Evolutionary conservation across 2,329 filamentous ascomycete genomes (phyloP).

Genomic region (Colletotrichum acutatum): DNA sequence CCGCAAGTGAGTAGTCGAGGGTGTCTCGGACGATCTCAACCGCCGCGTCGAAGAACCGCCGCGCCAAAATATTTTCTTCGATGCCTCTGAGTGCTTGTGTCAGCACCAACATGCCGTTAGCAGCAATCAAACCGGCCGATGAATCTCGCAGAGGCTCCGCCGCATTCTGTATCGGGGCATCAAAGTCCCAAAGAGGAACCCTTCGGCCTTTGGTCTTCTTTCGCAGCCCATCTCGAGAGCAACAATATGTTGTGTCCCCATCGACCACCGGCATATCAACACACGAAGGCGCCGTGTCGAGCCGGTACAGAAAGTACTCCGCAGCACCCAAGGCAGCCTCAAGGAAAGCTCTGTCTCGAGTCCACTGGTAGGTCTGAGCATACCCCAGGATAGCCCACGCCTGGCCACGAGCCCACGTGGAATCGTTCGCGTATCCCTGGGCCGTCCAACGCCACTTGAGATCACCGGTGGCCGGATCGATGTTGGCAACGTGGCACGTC

Average conservation of each 20-base stretch:
- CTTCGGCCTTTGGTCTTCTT: constrained; percentile 43
- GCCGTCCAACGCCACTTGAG: constrained; percentile 58
- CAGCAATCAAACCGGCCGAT: constrained; percentile 52
- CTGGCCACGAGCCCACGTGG: constrained; percentile 63
- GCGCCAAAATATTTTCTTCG: constrained; percentile 15
- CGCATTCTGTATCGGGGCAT: constrained; percentile 53
- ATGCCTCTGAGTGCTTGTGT: constrained; percentile 43
- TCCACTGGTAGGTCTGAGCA: constrained; percentile 60
- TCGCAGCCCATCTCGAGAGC: constrained; percentile 41
- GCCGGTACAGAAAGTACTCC: constrained; percentile 58
- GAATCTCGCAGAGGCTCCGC: constrained; percentile 46
- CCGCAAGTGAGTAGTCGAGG: constrained; percentile 41
- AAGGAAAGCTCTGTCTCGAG: constrained; percentile 54
- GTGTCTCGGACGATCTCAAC: constrained; percentile 45
- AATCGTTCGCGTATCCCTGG: constrained; percentile 57
- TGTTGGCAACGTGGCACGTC: constrained; percentile 59
- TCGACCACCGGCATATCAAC: constrained; percentile 42
- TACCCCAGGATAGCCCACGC: constrained; percentile 65
- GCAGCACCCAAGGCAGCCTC: constrained; percentile 57
- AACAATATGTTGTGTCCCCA: constrained; percentile 44
- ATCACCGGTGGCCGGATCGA: constrained; percentile 53
- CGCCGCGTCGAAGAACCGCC: constrained; percentile 42
- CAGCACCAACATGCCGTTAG: constrained; percentile 54
- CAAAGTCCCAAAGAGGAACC: constrained; percentile 57
- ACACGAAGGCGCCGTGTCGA: constrained; percentile 46